Base-by-base conservation (phyloP, 306 rosid genomes). In the Sophora flavescens region DNA sequence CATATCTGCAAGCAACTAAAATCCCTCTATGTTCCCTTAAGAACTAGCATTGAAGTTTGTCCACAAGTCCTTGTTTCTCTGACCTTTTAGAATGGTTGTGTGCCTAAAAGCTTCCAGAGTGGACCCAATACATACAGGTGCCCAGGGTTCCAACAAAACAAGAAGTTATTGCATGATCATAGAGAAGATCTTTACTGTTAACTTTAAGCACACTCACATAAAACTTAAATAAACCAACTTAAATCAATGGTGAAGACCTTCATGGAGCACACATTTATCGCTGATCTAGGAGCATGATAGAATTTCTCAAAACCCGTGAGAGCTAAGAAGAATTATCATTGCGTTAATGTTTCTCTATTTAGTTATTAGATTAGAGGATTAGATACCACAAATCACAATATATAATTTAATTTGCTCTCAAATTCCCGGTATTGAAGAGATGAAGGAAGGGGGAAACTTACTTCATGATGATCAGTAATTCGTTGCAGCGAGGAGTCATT, bases 391-490 rank as follows among this genome's bases (percentile, higher is more conserved):
- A 65, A 54, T 62, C 15, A 47, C 48, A 42, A 80, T 22, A 8
- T 59, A 63, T 30, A 74, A 44, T 76, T 83, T 72, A 17, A 61
- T 56, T 6, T 39, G 22, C 42, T 32, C 73, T 58, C 41, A 75
- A 61, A 74, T 16, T 57, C 63, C 10, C 17, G 22, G 4, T 51
- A 58, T 22, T 11, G 41, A 54, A 52, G 54, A 78, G 62, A 81
- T 30, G 72, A 83, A 18, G 73, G 70, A 81, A 63, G 39, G 50
- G 69, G 63, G 57, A 51, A 72, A 77, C 91, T 86, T 87, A 90
- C 98, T 77, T 90, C 98, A 63, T 92, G 98, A 79, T 86, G 67
- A 62, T 90, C 90, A 47, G 18, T 80, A 76, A 95, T 90, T 72
- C 82, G 84, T 66, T 83, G 91, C 81, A 95, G 75, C 2, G 89